These are phyloP conservation scores for Smittium culicis DNA, from an alignment of 371 early-diverging fungal species.

Conservation along the genomic window DNA sequence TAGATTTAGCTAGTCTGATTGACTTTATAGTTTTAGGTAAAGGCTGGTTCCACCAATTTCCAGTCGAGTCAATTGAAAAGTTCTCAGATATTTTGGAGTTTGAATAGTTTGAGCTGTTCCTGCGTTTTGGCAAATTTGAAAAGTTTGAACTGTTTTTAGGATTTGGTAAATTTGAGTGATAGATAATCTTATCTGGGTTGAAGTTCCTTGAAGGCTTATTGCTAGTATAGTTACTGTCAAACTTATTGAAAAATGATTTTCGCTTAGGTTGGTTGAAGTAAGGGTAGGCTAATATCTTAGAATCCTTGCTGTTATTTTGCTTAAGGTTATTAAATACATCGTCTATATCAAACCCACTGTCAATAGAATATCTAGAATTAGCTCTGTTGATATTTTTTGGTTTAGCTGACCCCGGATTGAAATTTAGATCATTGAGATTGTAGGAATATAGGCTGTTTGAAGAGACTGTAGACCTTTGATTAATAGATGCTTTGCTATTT, in stretches of 20 bases:
- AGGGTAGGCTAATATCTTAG: background rate
- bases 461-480: background rate
- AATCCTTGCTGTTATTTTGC: background rate
- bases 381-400: too few relatives aligned
- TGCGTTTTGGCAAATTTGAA: background rate
- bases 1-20: background rate
- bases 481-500: too few relatives aligned
- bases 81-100: background rate
- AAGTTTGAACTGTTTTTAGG: background rate
- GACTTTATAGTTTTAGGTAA: slow-evolving; percentile 3
- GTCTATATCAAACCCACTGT: background rate
- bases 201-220: background rate
- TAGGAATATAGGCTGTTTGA: slow-evolving; percentile 5
- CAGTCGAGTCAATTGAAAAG: background rate
- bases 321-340: background rate
- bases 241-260: background rate
- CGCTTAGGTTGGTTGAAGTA: background rate
- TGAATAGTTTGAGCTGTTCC: background rate
- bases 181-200: background rate
- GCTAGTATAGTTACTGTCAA: background rate
- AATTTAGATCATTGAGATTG: background rate
- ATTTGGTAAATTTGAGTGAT: background rate
- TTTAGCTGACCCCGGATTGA: background rate
- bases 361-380: background rate
- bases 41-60: slow-evolving; percentile 11